These are phyloP conservation scores for Annona cherimola DNA, from an alignment of 164 flowering plant species.

Conservation along the genomic window DNA sequence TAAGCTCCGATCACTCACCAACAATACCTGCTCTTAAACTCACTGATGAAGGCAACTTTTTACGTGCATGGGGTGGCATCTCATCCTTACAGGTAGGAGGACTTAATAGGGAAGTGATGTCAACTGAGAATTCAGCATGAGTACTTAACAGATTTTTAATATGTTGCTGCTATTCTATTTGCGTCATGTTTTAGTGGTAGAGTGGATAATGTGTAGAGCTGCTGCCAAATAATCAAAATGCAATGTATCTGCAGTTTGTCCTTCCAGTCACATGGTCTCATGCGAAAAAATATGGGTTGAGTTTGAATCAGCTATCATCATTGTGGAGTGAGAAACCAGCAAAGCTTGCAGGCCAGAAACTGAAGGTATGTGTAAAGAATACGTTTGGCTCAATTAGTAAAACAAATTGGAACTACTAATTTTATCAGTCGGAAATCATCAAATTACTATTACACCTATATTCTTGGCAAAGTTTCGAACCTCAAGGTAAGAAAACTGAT, in stretches of 20 bases:
- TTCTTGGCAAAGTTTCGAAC: not conserved
- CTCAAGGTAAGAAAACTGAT: not conserved
- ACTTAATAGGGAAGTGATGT: not conserved
- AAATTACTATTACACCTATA: too few relatives aligned
- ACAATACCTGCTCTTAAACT: conserved; percentile 79
- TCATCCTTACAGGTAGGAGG: conserved; percentile 84
- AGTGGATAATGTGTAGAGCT: not conserved
- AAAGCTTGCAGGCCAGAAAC: conserved; percentile 69
- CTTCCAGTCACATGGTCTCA: conserved; percentile 94
- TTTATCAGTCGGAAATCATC: not conserved
- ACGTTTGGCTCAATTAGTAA: not conserved
- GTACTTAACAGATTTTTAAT: too few relatives aligned
- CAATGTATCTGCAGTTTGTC: conserved; percentile 62
- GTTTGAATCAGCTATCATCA: conserved; percentile 62
- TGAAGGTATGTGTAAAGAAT: conserved; percentile 42
- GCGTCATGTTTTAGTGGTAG: not conserved
- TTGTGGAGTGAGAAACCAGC: conserved; percentile 99
- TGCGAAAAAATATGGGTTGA: conserved; percentile 70
- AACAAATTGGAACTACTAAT: too few relatives aligned
- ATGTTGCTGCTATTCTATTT: too few relatives aligned
- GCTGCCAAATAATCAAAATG: not conserved
- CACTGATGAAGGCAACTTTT: conserved; percentile 70
- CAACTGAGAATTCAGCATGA: too few relatives aligned
- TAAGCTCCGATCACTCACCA: conserved; percentile 99
- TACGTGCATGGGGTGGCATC: conserved; percentile 98